Base-by-base conservation (phyloP, 2,329 filamentous ascomycete genomes). In the Acephala macrosclerotiorum region DNA sequence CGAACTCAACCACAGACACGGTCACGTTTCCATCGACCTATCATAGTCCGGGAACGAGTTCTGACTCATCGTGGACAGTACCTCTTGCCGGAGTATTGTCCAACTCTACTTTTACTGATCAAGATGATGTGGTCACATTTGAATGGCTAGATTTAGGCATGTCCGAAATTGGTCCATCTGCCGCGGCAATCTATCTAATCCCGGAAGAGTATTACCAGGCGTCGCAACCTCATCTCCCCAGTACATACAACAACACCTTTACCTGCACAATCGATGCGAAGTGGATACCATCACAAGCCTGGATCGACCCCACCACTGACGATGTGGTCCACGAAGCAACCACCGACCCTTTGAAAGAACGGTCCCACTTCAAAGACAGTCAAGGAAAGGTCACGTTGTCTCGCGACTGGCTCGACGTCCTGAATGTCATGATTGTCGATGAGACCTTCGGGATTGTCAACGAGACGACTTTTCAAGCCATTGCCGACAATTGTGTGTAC, bases 231-330 rank as follows among this genome's bases (percentile, higher is more conserved):
- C 3, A 29, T 33, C 12, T 29, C 6, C 12, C 51, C 18, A 2
- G 8, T 12, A 3, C 22, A 12, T 56, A 29, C 25, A 56, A 29
- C 6, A 56, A 56, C 26, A 56, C 51, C 2, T 2, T 56, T 33
- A 35, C 51, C 2, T 56, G 51, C 12, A 56, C 20, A 9, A 33
- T 56, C 18, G 51, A 56, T 56, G 51, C 51, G 5, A 56, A 11
- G 12, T 56, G 51, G 51, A 33, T 56, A 8, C 51, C 51, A 29
- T 56, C 51, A 26, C n/a, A 56, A n/a, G 20, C 51, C 16, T 56
- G 51, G 51, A 56, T 56, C 11, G 51, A 56, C 16, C 51, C 51
- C 6, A 33, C 51, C 6, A 56, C 51, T 3, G 51, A 56, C 18
- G 51, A 29, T 12, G 26, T 33, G 2, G 51, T 56, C 20, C 51